Base-by-base conservation (phyloP, 2,329 filamentous ascomycete genomes). In the Talaromyces sp. region DNA sequence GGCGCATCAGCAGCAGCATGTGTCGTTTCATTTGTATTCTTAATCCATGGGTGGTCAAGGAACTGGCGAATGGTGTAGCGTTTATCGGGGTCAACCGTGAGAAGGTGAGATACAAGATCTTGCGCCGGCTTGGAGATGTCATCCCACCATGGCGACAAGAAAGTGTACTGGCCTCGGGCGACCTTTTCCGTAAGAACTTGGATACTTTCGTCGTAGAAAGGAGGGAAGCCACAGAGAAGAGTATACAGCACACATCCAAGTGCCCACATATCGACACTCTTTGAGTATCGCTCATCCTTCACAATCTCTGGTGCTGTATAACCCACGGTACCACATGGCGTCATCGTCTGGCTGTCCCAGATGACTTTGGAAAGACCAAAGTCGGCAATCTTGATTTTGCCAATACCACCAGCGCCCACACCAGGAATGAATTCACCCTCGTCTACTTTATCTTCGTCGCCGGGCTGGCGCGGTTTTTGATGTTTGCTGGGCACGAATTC, bases 201-300 rank as follows among this genome's bases (percentile, higher is more conserved):
- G 70, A 99, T 98, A 73, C 92, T 97, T 80, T 99, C 95, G 71
- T 99, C 95, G 77, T 99, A 97, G 79, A 99, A 99, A 2, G 95
- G 95, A 10, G 95, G 95, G 81, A 99, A 99, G 14, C 95, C 95
- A 72, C 95, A 99, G 16, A 99, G 89, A 1, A 99, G 83, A 0
- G 95, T 99, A 82, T 99, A 99, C 5, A 99, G 83, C 11, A 99
- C 95, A 76, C 95, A 99, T 14, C 95, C 95, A 37, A 99, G 80
- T 3, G 95, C 95, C 95, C 95, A 99, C 95, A 99, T 99, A 74
- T 99, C 95, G 54, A 99, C 95, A 60, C 92, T 96, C 83, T 98
- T 99, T 43, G 94, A 98, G 78, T 99, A 99, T 24, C 93, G 88
- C 80, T 99, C 95, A 78, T 99, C 95, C 80, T 98, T 98, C 76